phyloP scores from a whole-genome alignment of 1,284 basidiomycete species.

The Earliella scabrosa region DNA sequence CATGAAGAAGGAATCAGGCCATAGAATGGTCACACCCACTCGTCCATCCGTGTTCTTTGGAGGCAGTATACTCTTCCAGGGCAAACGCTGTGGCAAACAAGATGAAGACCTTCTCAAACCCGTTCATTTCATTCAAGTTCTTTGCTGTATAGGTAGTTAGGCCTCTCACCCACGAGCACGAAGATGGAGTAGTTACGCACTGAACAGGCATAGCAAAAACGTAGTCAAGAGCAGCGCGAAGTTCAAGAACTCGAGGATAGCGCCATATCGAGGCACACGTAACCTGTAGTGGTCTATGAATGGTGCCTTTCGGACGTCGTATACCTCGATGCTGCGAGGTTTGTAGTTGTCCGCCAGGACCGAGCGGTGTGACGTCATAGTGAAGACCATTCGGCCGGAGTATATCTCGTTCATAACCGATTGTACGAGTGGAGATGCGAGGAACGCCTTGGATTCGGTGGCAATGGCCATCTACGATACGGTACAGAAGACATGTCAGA shows the following conservation, averaged over 20 bases:
- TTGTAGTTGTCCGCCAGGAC: constrained; percentile 89
- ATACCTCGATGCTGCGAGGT: constrained; percentile 72
- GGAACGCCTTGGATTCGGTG: constrained; percentile 78
- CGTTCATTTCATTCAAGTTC: constrained; percentile 51
- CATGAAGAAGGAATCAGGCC: not conserved
- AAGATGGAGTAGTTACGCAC: constrained; percentile 45
- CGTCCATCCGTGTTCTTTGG: constrained; percentile 84
- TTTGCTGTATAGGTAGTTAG: constrained; percentile 49
- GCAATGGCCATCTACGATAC: constrained; percentile 80
- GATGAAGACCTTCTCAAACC: constrained; percentile 76
- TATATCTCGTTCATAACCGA: constrained; percentile 85
- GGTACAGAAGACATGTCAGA: not conserved
- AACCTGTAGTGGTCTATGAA: constrained; percentile 88
- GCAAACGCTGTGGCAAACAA: constrained; percentile 78
- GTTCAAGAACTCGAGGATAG: constrained; percentile 80
- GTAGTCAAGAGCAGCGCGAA: constrained; percentile 69
- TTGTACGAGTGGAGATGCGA: constrained; percentile 81
- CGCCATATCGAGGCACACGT: constrained; percentile 82
- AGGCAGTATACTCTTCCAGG: constrained; percentile 81
- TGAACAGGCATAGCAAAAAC: constrained; percentile 75
- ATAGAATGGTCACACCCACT: constrained; percentile 55
- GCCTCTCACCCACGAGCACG: not conserved
- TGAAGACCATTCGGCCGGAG: constrained; percentile 71
- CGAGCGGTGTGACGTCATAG: constrained; percentile 66
- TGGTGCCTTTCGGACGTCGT: constrained; percentile 73